Conservation (phyloP, 2,329 filamentous ascomycete species). For the Ceratocystis lukuohia region DNA sequence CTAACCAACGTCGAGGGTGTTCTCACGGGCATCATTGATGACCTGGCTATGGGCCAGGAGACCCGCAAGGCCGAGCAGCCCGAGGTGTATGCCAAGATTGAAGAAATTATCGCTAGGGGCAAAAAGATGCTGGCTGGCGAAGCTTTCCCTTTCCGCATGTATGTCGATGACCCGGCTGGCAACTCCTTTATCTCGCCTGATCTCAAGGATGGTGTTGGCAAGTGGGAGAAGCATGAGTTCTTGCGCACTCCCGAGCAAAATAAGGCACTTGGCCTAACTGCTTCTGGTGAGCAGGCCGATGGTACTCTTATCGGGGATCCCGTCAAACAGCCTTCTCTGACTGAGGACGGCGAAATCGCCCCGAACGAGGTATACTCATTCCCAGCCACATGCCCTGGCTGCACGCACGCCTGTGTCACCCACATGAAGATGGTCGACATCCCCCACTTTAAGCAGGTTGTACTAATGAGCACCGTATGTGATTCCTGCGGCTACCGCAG, state of each 20-base stretch:
- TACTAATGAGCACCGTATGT: slow-evolving; percentile 89
- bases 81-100: slow-evolving; percentile 66
- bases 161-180: slow-evolving; percentile 78
- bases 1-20: slow-evolving; percentile 90
- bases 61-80: slow-evolving; percentile 63
- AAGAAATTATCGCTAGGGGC: slow-evolving; percentile 59
- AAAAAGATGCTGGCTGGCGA: slow-evolving; percentile 65
- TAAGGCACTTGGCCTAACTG: slow-evolving; percentile 61
- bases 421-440: slow-evolving; percentile 99
- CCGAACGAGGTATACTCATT: slow-evolving; percentile 88
- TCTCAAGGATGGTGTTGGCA: slow-evolving; percentile 63
- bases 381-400: slow-evolving; percentile 82
- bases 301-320: slow-evolving; percentile 25
- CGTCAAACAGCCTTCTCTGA: slow-evolving; percentile 25
- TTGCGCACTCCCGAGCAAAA: slow-evolving; percentile 75
- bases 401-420: slow-evolving; percentile 70
- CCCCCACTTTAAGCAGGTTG: slow-evolving; percentile 93
- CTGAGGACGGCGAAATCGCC: slow-evolving; percentile 61
- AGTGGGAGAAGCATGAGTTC: slow-evolving; percentile 81
- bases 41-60: slow-evolving; percentile 71
- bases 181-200: slow-evolving; percentile 96
- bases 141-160: slow-evolving; percentile 75
- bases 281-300: slow-evolving; percentile 34
- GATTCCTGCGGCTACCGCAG: slow-evolving; percentile 85
- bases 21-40: slow-evolving; percentile 61